These are phyloP conservation scores for Phalaenopsis equestris DNA, from an alignment of 106 monocot species.

Conservation along the genomic window DNA sequence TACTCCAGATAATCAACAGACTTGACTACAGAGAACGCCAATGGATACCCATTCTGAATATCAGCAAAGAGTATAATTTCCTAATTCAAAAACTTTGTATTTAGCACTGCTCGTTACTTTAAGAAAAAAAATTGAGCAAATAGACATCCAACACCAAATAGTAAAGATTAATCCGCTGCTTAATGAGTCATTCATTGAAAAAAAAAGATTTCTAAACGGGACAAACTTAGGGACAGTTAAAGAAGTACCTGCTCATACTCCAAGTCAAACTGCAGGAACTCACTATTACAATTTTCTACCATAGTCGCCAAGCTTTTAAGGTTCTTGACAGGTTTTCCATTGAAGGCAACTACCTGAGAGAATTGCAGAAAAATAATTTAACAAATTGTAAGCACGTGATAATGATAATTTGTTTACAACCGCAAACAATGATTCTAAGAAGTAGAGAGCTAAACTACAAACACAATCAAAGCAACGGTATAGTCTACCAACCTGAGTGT, in stretches of 20 bases:
- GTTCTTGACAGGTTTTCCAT: slow-evolving; percentile 94
- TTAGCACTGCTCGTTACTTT: neutral
- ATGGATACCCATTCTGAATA: neutral
- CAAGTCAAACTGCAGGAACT: slow-evolving; percentile 90
- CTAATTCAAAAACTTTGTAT: neutral
- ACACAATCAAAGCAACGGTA: neutral
- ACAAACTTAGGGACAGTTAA: neutral
- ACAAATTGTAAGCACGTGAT: neutral
- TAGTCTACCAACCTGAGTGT: slow-evolving; percentile 70
- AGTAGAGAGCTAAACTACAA: neutral
- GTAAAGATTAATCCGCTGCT: neutral
- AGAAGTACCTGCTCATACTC: slow-evolving; percentile 83
- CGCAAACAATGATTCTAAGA: neutral
- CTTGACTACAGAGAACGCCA: neutral
- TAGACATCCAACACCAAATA: slow-evolving; percentile 1
- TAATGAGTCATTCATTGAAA: neutral
- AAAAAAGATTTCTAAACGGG: neutral
- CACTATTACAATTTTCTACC: slow-evolving; percentile 81
- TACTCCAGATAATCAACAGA: neutral
- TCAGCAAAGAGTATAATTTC: neutral
- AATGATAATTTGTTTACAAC: neutral
- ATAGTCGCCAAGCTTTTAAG: slow-evolving; percentile 71
- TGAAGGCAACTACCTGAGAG: slow-evolving; percentile 62
- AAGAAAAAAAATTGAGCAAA: slow-evolving; percentile 1
- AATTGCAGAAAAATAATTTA: neutral